Conservation (phyloP, 345 rosid genomes). For the Aegle marmelos region DNA sequence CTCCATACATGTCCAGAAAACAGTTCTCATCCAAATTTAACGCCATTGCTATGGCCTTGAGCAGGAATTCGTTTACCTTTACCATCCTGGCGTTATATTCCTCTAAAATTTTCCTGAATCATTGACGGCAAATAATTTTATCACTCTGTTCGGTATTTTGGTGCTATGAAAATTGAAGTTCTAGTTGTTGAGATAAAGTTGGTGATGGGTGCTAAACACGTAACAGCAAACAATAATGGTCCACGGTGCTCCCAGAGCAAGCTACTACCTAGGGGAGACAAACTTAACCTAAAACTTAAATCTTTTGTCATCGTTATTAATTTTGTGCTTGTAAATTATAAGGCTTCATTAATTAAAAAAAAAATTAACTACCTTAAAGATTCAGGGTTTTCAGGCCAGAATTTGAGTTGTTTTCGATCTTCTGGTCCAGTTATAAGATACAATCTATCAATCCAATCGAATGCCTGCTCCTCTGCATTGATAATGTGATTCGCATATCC, state of each 20-base stretch:
- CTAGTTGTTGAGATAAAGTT: too few relatives aligned
- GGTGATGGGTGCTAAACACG: too few relatives aligned
- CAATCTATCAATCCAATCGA: slow-evolving; percentile 75
- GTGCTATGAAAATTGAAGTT: too few relatives aligned
- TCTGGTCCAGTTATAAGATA: slow-evolving; percentile 49
- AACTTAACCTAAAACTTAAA: too few relatives aligned
- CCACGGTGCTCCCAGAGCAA: too few relatives aligned
- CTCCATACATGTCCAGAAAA: slow-evolving; percentile 50
- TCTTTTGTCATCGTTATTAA: background rate
- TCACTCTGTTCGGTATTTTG: background rate
- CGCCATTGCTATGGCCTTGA: slow-evolving; percentile 54
- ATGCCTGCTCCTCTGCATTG: slow-evolving; percentile 52
- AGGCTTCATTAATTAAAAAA: too few relatives aligned
- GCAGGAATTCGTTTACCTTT: slow-evolving; percentile 23
- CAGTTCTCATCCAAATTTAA: slow-evolving; percentile 43
- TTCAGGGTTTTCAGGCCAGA: slow-evolving; percentile 61
- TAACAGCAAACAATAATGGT: too few relatives aligned
- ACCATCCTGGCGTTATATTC: slow-evolving; percentile 37
- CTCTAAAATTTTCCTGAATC: slow-evolving; percentile 35
- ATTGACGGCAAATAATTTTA: background rate
- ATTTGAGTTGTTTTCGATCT: slow-evolving; percentile 37
- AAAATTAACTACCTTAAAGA: slow-evolving; percentile 41
- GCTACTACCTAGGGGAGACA: too few relatives aligned
- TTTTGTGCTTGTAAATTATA: too few relatives aligned
- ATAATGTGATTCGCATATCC: slow-evolving; percentile 79